These are phyloP conservation scores for Sporopachydermia quercuum DNA, from an alignment of 805 yeast species.

Conservation along the genomic window DNA sequence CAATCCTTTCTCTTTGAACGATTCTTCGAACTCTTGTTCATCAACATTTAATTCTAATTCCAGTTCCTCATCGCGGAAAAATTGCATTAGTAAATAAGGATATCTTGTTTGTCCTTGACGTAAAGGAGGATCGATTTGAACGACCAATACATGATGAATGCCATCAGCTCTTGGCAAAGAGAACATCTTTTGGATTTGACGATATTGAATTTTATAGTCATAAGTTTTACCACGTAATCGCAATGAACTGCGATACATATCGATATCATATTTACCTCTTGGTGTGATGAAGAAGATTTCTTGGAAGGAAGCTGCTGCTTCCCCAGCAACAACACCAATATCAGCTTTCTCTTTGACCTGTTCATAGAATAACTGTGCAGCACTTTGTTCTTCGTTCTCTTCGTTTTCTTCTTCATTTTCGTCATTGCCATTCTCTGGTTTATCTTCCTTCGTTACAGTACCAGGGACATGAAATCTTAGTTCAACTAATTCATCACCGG, in stretches of 20 bases:
- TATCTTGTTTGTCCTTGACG: conserved; percentile 97
- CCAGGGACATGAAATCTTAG: conserved; percentile 91
- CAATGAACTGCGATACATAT: conserved; percentile 75
- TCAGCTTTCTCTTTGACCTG: conserved; percentile 86
- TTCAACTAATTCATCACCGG: conserved; percentile 95
- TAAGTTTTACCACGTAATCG: conserved; percentile 94
- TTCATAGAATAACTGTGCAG: conserved; percentile 81
- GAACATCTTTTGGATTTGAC: conserved; percentile 80
- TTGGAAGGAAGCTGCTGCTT: conserved; percentile 83
- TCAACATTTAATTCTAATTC: conserved; percentile 79
- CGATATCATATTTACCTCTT: conserved; percentile 96
- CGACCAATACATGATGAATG: conserved; percentile 68
- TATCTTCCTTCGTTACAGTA: conserved; percentile 35
- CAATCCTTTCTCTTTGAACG: conserved; percentile 60
- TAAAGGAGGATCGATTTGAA: conserved; percentile 92
- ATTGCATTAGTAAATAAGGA: conserved; percentile 83
- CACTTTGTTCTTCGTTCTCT: conserved; percentile 34
- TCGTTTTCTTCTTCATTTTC: conserved; percentile 20
- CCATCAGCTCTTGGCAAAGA: conserved; percentile 92
- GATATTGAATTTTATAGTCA: conserved; percentile 87
- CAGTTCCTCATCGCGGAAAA: conserved; percentile 77
- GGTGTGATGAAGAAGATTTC: conserved; percentile 91
- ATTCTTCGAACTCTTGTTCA: conserved; percentile 64
- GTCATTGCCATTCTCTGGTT: conserved; percentile 11
- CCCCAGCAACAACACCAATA: conserved; percentile 88